These are phyloP conservation scores for Spathaspora passalidarum DNA, from an alignment of 805 yeast species.

Conservation along the genomic window DNA sequence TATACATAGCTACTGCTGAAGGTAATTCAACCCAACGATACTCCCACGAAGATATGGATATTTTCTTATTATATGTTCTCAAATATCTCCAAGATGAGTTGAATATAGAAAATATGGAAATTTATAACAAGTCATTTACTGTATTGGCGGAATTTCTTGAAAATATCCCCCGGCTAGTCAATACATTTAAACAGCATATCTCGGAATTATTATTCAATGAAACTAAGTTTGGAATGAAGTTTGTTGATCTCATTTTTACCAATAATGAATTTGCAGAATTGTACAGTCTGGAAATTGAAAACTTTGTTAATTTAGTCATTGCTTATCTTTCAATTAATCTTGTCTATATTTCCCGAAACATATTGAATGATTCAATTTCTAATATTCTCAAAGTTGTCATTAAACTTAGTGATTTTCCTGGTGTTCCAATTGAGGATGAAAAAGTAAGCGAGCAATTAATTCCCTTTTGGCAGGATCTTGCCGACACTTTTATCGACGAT, in stretches of 20 bases:
- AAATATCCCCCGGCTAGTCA: constrained; percentile 41
- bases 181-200: constrained; percentile 24
- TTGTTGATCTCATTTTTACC: constrained; percentile 30
- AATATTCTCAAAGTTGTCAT: constrained; percentile 48
- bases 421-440: constrained; percentile 60
- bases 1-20: constrained; percentile 36
- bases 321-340: constrained; percentile 48
- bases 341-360: constrained; percentile 35
- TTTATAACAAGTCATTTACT: constrained; percentile 23
- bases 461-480: constrained; percentile 67
- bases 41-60: constrained; percentile 18
- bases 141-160: constrained; percentile 46
- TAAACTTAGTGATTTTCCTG: constrained; percentile 53
- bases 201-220: constrained; percentile 36
- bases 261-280: constrained; percentile 26
- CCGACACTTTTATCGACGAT: constrained; percentile 55
- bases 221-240: constrained; percentile 42
- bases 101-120: constrained; percentile 12
- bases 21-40: constrained; percentile 31
- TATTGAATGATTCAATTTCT: constrained; percentile 33
- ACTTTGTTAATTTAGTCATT: constrained; percentile 45
- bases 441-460: constrained; percentile 47
- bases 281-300: constrained; percentile 32
- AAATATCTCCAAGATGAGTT: constrained; percentile 11
- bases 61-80: constrained; percentile 21